phyloP scores from a whole-genome alignment of 768 basidiomycete species.

The Trametes sanguinea region DNA sequence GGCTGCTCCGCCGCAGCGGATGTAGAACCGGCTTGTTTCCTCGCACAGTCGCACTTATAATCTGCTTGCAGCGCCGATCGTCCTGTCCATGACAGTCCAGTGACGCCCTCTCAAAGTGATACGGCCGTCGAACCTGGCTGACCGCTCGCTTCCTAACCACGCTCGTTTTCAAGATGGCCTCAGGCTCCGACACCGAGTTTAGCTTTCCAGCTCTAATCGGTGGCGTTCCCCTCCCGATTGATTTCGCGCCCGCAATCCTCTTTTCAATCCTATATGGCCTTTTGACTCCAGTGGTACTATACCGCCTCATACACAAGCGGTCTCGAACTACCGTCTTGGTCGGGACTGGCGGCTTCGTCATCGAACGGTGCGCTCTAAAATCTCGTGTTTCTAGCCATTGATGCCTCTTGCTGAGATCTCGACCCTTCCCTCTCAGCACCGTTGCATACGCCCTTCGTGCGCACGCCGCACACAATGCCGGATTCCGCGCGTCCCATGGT shows the following conservation, averaged over 20 bases:
- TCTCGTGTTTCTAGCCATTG: background rate
- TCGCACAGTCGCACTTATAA: no score
- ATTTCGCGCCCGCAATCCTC: constrained; percentile 31
- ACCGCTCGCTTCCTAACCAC: no score
- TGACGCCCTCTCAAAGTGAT: no score
- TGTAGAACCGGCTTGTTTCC: no score
- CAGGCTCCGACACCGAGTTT: background rate
- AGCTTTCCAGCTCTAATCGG: constrained; percentile 11
- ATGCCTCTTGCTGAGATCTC: background rate
- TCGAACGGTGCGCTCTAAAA: constrained; percentile 24
- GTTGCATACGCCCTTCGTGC: constrained; percentile 1
- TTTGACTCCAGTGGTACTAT: constrained; percentile 21
- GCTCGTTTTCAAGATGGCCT: no score
- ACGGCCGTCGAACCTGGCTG: no score
- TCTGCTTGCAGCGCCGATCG: no score
- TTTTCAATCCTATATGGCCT: constrained; percentile 26
- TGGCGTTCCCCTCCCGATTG: constrained; percentile 8
- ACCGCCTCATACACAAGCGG: constrained; percentile 9
- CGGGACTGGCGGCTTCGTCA: constrained; percentile 18
- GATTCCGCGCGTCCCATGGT: background rate
- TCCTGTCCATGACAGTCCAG: no score
- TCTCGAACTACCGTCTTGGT: constrained; percentile 22
- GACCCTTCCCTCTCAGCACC: background rate
- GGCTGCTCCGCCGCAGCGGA: no score
- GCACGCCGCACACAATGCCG: background rate